Percentiles rank a stretch among this genome's conserved stretches.
These are phyloP conservation scores for Yamadazyma nakazawae DNA, from an alignment of 805 yeast species.

Conservation along the genomic window DNA sequence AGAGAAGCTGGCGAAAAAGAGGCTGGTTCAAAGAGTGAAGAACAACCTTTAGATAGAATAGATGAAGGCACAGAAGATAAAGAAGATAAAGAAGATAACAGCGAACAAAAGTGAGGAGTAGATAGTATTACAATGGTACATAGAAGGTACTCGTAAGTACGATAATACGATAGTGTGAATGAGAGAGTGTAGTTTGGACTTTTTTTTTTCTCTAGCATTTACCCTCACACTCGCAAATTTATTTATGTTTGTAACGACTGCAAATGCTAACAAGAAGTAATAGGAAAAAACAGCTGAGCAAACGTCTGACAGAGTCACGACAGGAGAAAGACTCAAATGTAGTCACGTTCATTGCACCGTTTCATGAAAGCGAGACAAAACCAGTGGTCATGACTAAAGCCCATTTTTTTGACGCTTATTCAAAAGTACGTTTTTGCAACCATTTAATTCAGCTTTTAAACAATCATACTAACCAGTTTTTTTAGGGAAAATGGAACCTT, in stretches of 20 bases:
- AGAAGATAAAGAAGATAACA: conserved; percentile 30
- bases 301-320: background rate
- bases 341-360: conserved; percentile 18
- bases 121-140: background rate
- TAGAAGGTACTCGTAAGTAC: background rate
- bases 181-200: too few species aligned
- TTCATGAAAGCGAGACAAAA: conserved; percentile 16
- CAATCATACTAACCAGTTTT: conserved; percentile 19
- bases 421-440: conserved; percentile 24
- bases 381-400: conserved; percentile 39
- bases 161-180: background rate
- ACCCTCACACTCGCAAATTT: background rate
- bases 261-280: conserved; percentile 7
- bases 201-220: background rate
- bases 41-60: conserved; percentile 26
- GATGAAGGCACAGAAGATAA: conserved; percentile 18
- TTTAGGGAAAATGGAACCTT: conserved; percentile 49
- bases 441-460: background rate
- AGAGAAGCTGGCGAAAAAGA: conserved; percentile 48
- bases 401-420: conserved; percentile 55
- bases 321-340: background rate
- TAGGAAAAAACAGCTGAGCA: background rate
- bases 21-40: conserved; percentile 16
- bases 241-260: background rate
- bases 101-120: background rate